Conservation (phyloP, 495 filamentous ascomycete species). For the Annulohypoxylon maeteangense region DNA sequence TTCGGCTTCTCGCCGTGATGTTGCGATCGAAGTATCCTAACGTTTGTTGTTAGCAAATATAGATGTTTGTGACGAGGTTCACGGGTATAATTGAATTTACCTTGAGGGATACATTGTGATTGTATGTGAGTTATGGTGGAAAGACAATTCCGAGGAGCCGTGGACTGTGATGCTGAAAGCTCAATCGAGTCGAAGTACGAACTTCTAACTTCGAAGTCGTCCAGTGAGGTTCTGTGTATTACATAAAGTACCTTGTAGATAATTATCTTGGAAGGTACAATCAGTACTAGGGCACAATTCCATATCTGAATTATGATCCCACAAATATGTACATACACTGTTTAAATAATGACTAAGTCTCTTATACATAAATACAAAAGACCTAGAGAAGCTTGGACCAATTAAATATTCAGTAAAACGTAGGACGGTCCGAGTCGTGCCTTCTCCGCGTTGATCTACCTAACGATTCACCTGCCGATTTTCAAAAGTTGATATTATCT, state of each 20-base stretch:
- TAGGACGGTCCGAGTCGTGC: neutral
- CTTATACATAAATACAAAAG: neutral
- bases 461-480: slow-evolving; percentile 23
- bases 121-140: slow-evolving; percentile 4
- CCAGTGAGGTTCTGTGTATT: neutral
- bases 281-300: neutral
- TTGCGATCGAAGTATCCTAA: slow-evolving; percentile 54
- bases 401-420: neutral
- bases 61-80: neutral
- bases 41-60: slow-evolving; percentile 13
- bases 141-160: neutral
- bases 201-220: neutral
- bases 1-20: slow-evolving; percentile 61
- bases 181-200: slow-evolving; percentile 4
- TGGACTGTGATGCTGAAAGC: neutral
- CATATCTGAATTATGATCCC: neutral
- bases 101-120: slow-evolving; percentile 59
- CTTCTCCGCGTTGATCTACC: slow-evolving; percentile 23
- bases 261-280: neutral
- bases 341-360: neutral
- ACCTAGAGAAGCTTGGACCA: neutral
- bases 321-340: neutral
- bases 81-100: slow-evolving; percentile 31
- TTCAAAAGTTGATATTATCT: slow-evolving; percentile 12
- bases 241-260: slow-evolving; percentile 4